Base-by-base conservation (phyloP, 1,139 yeast genomes). In the Nakaseomyces glabratus region DNA sequence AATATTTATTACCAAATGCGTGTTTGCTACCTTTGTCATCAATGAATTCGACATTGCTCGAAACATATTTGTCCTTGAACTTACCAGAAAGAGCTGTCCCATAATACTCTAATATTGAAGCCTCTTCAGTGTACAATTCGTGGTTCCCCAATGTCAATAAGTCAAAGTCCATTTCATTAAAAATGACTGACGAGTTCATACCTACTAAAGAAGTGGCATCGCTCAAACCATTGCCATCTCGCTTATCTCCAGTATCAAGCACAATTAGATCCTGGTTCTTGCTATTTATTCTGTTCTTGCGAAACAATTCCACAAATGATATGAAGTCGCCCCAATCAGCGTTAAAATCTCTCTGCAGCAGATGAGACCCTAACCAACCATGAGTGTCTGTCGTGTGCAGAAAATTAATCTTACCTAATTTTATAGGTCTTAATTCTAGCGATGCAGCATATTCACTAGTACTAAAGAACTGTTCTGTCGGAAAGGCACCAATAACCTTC, bases 311-410 rank as follows among this genome's bases (percentile, higher is more conserved):
- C 1, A 74, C 61, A 49, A 90, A 86, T 0, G 93, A 77, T 3
- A 82, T 55, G 44, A 82, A 84, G 51, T 90, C 95, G 7, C 97
- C 98, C 95, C 95, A 90, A 54, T 85, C 82, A 6, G 84, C 93
- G 31, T 78, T 70, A 55, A 79, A 90, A 40, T 71, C 73, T 19
- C 70, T 67, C 56, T 86, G 95, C 45, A 76, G 74, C 25, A 72
- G 46, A 59, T 88, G 97, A 0, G 97, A 96, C 4, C 88, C 75
- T 42, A 81, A 73, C 97, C 97, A 90, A 0, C 90, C 93, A 56
- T 90, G 98, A 2, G 96, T 88, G 49, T 90, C 98, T 1, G 97
- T 90, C 1, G 97, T 86, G 49, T 86, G 96, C 23, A 88, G 51
- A 48, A 90, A 81, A 61, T 90, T 90, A 35, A 88, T 43, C 41